A percentile compares a stretch with the other conserved stretches of the same genome.
Conservation (phyloP, 2,329 filamentous ascomycete genomes). For the Cercospora brassicicola region DNA sequence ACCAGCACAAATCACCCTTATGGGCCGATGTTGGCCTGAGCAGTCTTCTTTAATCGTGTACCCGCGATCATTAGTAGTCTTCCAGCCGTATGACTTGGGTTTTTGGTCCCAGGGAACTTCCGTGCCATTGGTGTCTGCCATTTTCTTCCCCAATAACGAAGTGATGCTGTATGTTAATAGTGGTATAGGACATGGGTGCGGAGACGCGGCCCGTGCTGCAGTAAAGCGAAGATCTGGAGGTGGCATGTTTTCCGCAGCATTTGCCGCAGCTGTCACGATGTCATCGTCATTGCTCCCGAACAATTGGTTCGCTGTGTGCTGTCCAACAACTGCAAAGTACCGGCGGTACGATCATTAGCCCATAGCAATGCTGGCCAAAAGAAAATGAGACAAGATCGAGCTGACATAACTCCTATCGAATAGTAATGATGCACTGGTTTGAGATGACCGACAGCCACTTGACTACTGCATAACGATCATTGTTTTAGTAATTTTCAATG, state of each 20-base stretch:
- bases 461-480: not conserved
- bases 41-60: not conserved
- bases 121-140: not conserved
- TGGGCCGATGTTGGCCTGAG: not conserved
- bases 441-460: not conserved
- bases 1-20: constrained; percentile 12
- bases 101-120: not conserved
- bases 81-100: not conserved
- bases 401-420: too few relatives aligned
- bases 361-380: too few relatives aligned
- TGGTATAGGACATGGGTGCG: not conserved
- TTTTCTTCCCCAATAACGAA: not conserved
- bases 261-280: not conserved
- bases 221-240: not conserved
- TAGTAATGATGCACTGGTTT: not conserved
- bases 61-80: not conserved
- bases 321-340: too few relatives aligned
- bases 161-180: not conserved
- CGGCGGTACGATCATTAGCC: too few relatives aligned
- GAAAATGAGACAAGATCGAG: too few relatives aligned
- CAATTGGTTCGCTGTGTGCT: too few relatives aligned
- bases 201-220: not conserved
- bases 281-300: not conserved
- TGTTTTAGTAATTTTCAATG: too few relatives aligned
- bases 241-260: not conserved